Evolutionary conservation across 345 rosid species (phyloP).

Genomic region (Litchi chinensis): DNA sequence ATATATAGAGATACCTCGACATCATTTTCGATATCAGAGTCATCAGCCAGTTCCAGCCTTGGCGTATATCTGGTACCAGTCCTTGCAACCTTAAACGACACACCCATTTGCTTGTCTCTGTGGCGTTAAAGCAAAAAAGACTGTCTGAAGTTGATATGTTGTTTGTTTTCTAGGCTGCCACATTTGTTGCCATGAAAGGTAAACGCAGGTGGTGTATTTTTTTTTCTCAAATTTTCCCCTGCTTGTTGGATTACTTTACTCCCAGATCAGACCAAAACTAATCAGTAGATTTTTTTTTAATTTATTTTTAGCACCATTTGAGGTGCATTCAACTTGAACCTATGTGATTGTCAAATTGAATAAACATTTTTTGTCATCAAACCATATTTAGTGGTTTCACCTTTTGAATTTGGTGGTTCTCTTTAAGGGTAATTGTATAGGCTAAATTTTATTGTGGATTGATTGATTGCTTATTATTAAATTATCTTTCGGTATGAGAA

Average conservation of each 20-base stretch:
- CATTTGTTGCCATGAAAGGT: slow-evolving; percentile 21
- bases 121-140: not conserved
- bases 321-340: too few species aligned
- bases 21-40: not conserved
- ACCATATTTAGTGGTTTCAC: not conserved
- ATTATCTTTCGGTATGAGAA: too few species aligned
- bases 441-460: too few species aligned
- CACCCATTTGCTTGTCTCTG: slow-evolving; percentile 13
- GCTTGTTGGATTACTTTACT: not conserved
- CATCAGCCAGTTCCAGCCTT: slow-evolving; percentile 3
- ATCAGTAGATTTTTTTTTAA: not conserved
- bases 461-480: too few species aligned
- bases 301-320: too few species aligned
- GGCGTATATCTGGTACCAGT: slow-evolving; percentile 29
- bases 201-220: slow-evolving; percentile 5
- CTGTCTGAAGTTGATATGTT: not conserved
- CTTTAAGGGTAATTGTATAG: too few species aligned
- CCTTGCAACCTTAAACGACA: slow-evolving; percentile 27
- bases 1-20: not conserved
- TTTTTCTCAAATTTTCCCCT: not conserved
- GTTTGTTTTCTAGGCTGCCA: slow-evolving; percentile 13
- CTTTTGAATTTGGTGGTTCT: not conserved
- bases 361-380: too few species aligned
- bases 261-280: too few species aligned
- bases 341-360: not conserved